Evolutionary conservation across 176 grass and related monocot genomes (phyloP).

Genomic region (Aegilops bicornis): DNA sequence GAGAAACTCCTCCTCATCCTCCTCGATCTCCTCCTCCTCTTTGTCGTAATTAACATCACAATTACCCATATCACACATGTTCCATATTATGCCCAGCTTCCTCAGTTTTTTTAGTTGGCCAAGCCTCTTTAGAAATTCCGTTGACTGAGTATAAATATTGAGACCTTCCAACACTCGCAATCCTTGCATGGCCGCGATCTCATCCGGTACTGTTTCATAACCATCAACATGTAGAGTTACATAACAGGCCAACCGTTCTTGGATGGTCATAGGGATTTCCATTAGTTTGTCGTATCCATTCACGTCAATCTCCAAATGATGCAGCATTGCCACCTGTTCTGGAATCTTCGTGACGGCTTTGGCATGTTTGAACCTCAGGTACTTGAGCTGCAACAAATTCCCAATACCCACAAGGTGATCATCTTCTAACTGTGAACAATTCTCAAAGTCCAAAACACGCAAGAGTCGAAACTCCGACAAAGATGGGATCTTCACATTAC

Average conservation of each 20-base stretch:
- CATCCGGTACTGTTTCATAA: neutral
- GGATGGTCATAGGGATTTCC: neutral
- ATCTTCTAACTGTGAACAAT: neutral
- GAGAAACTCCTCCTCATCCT: neutral
- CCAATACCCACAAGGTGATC: neutral
- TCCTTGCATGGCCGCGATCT: neutral
- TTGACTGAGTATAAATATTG: neutral
- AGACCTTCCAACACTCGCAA: neutral
- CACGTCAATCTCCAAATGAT: slow-evolving; percentile 8
- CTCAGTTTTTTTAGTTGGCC: neutral
- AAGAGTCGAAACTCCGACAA: neutral
- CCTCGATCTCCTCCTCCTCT: neutral
- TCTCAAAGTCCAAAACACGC: slow-evolving; percentile 10
- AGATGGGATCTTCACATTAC: neutral
- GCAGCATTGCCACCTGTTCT: neutral
- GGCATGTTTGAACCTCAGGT: slow-evolving; percentile 2
- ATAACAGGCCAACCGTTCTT: neutral
- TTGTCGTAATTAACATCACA: neutral
- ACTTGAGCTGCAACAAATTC: neutral
- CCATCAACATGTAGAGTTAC: neutral
- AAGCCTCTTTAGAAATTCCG: neutral
- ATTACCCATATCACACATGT: neutral
- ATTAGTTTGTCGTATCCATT: neutral
- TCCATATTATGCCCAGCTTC: neutral
- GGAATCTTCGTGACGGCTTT: neutral